phyloP scores from a whole-genome alignment of 2,329 filamentous ascomycete species.

The Talaromyces sp. region DNA sequence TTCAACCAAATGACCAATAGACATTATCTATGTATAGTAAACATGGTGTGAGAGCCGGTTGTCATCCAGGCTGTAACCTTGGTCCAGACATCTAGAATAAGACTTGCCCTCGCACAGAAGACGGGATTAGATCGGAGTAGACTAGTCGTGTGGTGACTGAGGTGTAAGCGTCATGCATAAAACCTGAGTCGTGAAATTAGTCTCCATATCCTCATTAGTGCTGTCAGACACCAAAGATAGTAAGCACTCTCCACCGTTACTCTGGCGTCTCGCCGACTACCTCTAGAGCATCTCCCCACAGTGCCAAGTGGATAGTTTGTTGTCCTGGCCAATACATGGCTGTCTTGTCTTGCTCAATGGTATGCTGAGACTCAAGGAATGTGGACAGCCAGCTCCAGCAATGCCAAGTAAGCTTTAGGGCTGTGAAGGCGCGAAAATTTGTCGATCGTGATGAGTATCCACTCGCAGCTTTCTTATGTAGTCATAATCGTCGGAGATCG shows the following conservation, averaged over 20 bases:
- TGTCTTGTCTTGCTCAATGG: slow-evolving; percentile 18
- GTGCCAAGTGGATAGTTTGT: slow-evolving; percentile 4
- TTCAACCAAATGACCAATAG: slow-evolving; percentile 23
- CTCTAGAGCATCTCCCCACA: background rate
- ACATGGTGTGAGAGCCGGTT: slow-evolving; percentile 10
- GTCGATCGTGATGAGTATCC: background rate
- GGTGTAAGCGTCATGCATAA: slow-evolving; percentile 37
- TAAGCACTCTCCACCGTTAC: background rate
- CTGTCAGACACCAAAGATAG: background rate
- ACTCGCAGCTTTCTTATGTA: background rate
- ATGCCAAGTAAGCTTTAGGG: slow-evolving; percentile 26
- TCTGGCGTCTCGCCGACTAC: background rate
- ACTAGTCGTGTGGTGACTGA: background rate
- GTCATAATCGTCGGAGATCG: background rate
- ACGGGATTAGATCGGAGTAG: slow-evolving; percentile 1
- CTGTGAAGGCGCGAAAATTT: slow-evolving; percentile 21
- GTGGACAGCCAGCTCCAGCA: slow-evolving; percentile 29
- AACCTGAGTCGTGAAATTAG: background rate
- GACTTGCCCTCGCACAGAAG: background rate
- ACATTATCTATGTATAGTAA: slow-evolving; percentile 6
- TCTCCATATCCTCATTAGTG: background rate
- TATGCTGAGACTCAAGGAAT: slow-evolving; percentile 32
- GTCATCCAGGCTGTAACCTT: slow-evolving; percentile 13
- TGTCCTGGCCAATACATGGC: background rate
- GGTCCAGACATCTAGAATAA: slow-evolving; percentile 13